Conservation (phyloP, 768 basidiomycete species). For the Astraeus odoratus region DNA sequence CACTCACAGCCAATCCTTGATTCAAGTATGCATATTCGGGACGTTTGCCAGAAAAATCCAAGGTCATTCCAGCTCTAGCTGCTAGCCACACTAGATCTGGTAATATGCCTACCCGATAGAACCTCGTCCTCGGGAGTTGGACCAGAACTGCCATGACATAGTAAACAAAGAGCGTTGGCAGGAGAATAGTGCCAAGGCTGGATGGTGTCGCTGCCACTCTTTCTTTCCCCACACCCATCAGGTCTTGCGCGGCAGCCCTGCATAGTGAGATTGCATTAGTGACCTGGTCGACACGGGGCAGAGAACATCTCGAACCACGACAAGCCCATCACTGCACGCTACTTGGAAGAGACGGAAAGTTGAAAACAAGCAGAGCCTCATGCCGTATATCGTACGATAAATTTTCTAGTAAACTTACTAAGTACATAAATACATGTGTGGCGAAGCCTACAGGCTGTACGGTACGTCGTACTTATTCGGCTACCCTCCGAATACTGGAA, state of each 20-base stretch:
- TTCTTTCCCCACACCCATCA: background rate
- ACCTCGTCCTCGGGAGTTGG: background rate
- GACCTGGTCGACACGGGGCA: too few relatives aligned
- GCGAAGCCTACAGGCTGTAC: too few relatives aligned
- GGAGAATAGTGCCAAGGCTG: background rate
- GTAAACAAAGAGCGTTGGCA: background rate
- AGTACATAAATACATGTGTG: too few relatives aligned
- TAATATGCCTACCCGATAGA: conserved; percentile 34
- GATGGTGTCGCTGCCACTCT: background rate
- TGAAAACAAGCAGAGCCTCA: too few relatives aligned
- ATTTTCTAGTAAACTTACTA: too few relatives aligned
- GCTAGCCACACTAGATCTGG: conserved; percentile 38
- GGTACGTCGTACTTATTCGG: too few relatives aligned
- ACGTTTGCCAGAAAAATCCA: conserved; percentile 3
- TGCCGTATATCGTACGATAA: too few relatives aligned
- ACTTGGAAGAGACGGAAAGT: too few relatives aligned
- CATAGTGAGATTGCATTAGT: too few relatives aligned
- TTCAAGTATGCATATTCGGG: conserved; percentile 2
- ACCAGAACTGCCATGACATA: background rate
- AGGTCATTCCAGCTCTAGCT: conserved; percentile 27
- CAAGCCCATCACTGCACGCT: too few relatives aligned
- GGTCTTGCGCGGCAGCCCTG: background rate
- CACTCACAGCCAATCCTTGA: conserved; percentile 5
- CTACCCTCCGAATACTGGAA: too few relatives aligned
- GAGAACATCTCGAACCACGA: too few relatives aligned